Base-by-base conservation (phyloP, 768 basidiomycete genomes). In the Leccinellum albellum region DNA sequence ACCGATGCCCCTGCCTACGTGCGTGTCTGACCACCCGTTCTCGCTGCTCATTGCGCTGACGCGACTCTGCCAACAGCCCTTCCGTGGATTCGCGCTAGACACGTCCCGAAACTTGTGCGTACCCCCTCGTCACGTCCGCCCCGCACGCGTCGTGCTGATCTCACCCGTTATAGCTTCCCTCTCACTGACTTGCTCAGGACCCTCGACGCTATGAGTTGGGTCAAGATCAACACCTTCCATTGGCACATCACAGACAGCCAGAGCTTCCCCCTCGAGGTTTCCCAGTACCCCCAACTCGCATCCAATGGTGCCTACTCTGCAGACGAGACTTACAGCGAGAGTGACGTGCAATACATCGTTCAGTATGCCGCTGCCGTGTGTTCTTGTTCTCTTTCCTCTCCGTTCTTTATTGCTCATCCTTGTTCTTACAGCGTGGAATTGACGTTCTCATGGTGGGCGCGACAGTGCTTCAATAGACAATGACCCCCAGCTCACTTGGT, bases 171-270 rank as follows among this genome's bases (percentile, higher is more conserved):
- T 53, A 78, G 77, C 57, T 76, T 73, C 59, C 74, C 79, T 1
- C 68, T 76, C 3, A 15, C 53, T 2, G 74, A 78, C 31, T 65
- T 81, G 54, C 47, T 69, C 3, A 71, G 79, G 46, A 81, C 79
- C 1, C 60, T 85, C 21, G 78, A 83, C 40, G 77, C 79, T 12
- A 82, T 84, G 80, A 74, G 75, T 13, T 76, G 76, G 72, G 77
- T 78, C 58, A 85, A 85, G 75, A 74, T 73, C 53, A 91, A 86
- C 70, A 83, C 82, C 2, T 81, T 94, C 63, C 89, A 94, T 61
- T 94, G 91, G 91, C 92, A 94, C 65, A 77, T 91, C 55, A 84
- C 84, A 33, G 92, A 94, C 71, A 83, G 85, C 53, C 89, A 94
- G 64, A 85, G 83, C 33, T 94, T 89, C 75, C 91, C 92, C 2